phyloP scores from a whole-genome alignment of 352 stramenopile species.

The Phytophthora constricta region DNA sequence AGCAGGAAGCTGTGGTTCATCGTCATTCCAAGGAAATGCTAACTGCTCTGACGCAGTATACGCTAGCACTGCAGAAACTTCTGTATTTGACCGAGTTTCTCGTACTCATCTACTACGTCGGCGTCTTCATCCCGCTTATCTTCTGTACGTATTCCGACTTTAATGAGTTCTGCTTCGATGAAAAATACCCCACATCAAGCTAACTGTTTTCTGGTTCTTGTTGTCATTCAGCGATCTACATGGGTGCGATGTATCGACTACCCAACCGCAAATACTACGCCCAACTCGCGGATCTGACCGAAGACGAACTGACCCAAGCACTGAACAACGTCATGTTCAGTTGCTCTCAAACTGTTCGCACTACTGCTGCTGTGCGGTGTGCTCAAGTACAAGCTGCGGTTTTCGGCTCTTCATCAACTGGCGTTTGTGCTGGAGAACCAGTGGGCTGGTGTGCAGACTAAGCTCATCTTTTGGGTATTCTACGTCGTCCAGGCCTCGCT shows the following conservation, averaged over 20 bases:
- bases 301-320: slow-evolving; percentile 19
- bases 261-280: slow-evolving; percentile 34
- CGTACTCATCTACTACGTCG: slow-evolving; percentile 39
- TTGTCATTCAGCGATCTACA: too few relatives aligned
- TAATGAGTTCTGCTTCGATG: too few relatives aligned
- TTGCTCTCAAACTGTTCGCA: slow-evolving; percentile 9
- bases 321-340: slow-evolving; percentile 20
- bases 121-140: slow-evolving; percentile 36
- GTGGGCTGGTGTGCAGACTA: slow-evolving; percentile 23
- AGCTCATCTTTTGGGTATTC: slow-evolving; percentile 38
- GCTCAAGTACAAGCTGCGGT: slow-evolving; percentile 1
- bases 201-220: too few relatives aligned
- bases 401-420: slow-evolving; percentile 28
- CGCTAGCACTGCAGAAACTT: slow-evolving; percentile 20
- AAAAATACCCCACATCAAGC: too few relatives aligned
- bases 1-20: not conserved
- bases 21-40: not conserved
- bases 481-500: slow-evolving; percentile 26
- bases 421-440: slow-evolving; percentile 43
- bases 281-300: slow-evolving; percentile 21
- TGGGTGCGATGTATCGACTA: slow-evolving; percentile 24
- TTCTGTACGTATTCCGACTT: too few relatives aligned
- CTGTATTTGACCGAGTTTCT: slow-evolving; percentile 41
- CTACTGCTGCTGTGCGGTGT: slow-evolving; percentile 11
- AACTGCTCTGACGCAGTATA: slow-evolving; percentile 6